A percentile compares a stretch with the other conserved stretches of the same genome.
phyloP scores from a whole-genome alignment of 257 asterid species.

The Solanum appendiculatum region DNA sequence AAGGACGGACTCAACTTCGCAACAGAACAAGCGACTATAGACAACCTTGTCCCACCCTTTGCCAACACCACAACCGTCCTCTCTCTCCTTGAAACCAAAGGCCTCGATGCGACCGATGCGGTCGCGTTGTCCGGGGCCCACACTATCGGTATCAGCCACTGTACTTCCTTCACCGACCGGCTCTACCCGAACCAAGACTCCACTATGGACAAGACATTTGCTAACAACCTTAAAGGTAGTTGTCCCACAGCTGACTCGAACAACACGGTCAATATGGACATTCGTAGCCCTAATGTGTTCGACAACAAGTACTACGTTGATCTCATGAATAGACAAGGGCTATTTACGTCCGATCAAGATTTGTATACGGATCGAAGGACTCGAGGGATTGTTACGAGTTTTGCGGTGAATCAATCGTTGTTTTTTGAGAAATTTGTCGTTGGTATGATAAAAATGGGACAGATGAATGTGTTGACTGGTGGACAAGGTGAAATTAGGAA shows the following conservation, averaged over 20 bases:
- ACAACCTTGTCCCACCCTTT: not conserved
- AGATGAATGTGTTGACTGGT: not conserved
- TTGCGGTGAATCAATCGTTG: not conserved
- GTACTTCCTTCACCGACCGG: not conserved
- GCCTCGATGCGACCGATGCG: not conserved
- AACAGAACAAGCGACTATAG: not conserved
- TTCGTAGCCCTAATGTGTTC: not conserved
- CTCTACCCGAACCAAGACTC: not conserved
- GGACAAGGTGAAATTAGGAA: not conserved
- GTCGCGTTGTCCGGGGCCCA: not conserved
- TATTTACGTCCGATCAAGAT: not conserved
- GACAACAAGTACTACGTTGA: slow-evolving; percentile 4
- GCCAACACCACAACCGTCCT: not conserved
- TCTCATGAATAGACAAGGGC: slow-evolving; percentile 2
- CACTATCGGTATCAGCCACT: not conserved
- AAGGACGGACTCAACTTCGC: not conserved
- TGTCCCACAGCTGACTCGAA: not conserved
- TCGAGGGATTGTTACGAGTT: not conserved
- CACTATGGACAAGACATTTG: slow-evolving; percentile 1
- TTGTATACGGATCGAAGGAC: not conserved
- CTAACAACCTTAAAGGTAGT: not conserved
- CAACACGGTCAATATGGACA: not conserved
- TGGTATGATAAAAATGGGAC: slow-evolving; percentile 1
- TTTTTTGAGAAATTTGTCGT: not conserved
- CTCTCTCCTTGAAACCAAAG: not conserved